Base-by-base conservation (phyloP, 2,329 filamentous ascomycete species). In the Pyrenochaeta sp. region DNA sequence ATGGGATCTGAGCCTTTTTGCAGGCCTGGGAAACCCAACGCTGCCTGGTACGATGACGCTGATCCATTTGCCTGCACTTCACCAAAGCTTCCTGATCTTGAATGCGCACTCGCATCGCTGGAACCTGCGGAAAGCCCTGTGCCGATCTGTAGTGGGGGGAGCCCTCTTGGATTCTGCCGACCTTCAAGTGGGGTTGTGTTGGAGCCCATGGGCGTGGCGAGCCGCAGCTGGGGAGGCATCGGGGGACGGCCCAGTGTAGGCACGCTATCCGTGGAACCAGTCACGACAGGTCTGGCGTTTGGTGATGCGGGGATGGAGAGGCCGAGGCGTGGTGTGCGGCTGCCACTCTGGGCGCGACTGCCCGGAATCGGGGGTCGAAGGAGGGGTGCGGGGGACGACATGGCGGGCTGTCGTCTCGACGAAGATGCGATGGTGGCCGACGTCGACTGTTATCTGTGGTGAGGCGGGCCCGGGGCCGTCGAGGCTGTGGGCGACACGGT, bases 221-320 rank as follows among this genome's bases (percentile, higher is more conserved):
- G 81, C 61, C 90, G 88, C 31, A 96, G 79, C 46, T 87, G 86
- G n/a, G 91, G 91, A 19, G 89, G 83, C 45, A 54, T 57, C 17
- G 84, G 76, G 17, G 89, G 86, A 34, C 85, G 80, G 19, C 74
- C 53, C 14, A 63, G 56, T 4, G 45, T 51, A 8, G 63, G 59
- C 34, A 56, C 54, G 4, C 59, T 67, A 3, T 77, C 72, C 10
- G 63, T 74, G 62, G 79, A 72, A 57, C 77, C 79, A 56, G 81
- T 82, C 37, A 94, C 82, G 46, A 96, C 84, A 2, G 92, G 85
- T 71, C 92, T 90, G 51, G 80, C 87, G 73, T 85, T 93, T 35
- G 90, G 89, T 23, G 90, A 96, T 1, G 89, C 86, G 24, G 93
- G 93, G 45, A 97, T 97, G 31, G 92, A 89, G 43, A 97, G 83